These are phyloP conservation scores for Gamsiella multidivaricata DNA, from an alignment of 192 early-diverging fungal species.

Conservation along the genomic window DNA sequence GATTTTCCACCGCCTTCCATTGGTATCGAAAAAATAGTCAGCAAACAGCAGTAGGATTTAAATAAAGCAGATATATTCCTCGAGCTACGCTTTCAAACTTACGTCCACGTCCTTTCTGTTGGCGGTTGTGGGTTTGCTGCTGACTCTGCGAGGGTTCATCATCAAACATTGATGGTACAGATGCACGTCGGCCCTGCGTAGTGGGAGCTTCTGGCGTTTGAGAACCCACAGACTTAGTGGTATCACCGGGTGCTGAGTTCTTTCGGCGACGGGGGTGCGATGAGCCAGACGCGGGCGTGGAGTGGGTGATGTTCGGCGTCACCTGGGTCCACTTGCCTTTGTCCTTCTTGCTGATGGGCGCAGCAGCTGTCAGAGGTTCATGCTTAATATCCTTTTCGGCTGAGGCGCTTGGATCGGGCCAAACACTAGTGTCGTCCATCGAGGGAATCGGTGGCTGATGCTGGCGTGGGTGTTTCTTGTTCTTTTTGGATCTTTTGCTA, in stretches of 20 bases:
- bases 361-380: slow-evolving; percentile 14
- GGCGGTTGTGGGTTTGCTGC: slow-evolving; percentile 15
- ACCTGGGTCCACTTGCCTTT: slow-evolving; percentile 65
- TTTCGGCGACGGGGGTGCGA: slow-evolving; percentile 38
- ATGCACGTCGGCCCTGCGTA: slow-evolving; percentile 31
- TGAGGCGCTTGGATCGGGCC: slow-evolving; percentile 46
- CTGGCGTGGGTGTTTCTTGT: slow-evolving; percentile 9
- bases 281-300: slow-evolving; percentile 53
- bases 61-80: not conserved
- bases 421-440: slow-evolving; percentile 38
- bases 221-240: not conserved
- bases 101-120: slow-evolving; percentile 24
- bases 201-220: not conserved
- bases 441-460: slow-evolving; percentile 30
- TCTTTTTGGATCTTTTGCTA: slow-evolving; percentile 20
- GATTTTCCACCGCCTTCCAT: slow-evolving; percentile 18
- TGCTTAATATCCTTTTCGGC: slow-evolving; percentile 38
- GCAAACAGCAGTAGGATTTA: not conserved
- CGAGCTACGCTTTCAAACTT: slow-evolving; percentile 3
- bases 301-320: slow-evolving; percentile 63
- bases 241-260: slow-evolving; percentile 13
- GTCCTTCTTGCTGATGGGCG: slow-evolving; percentile 44
- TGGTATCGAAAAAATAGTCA: not conserved
- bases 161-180: slow-evolving; percentile 41
- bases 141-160: slow-evolving; percentile 36